Base-by-base conservation (phyloP, 2,329 filamentous ascomycete genomes). In the Sporothrix euskadiensis region DNA sequence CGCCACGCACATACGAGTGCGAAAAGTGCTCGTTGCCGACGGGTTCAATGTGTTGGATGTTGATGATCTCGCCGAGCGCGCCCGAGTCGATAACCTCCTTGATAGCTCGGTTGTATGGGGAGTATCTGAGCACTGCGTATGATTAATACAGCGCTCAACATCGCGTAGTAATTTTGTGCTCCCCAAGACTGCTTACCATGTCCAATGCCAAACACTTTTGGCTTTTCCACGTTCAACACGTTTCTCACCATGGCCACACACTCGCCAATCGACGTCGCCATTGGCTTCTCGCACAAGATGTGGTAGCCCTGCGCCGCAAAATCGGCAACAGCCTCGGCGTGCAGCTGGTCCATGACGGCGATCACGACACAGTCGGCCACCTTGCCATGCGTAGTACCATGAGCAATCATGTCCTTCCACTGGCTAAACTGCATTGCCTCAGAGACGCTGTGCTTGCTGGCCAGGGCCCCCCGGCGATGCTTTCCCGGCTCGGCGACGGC, bases 31-130 rank as follows among this genome's bases (percentile, higher is more conserved):
- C 65, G 41, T 68, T 68, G 26, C 63, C 63, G 44, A 68, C 63
- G 41, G 63, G 63, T 44, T 68, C 63, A 49, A 68, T 68, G 63
- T 68, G 63, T 44, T 68, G 63, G 22, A 68, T 68, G 63, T 68
- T 68, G 63, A 68, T 68, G 22, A 68, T 68, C 12, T 68, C 63
- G 41, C 63, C 61, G 44, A 68, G 63, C 19, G 63, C 22, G 41
- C 63, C 63, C 26, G 63, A 52, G 26, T 68, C 63, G 26, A 68
- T 49, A 22, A 52, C 22, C 3, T 30, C 63, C 41, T 68, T 68
- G 63, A 68, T 30, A 12, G 61, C 44, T 14, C 63, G 63, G 63
- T 68, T 68, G 26, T 68, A 68, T 14, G 63, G 61, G 3, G 63
- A 68, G 22, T 52, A 66, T 7, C 63, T 41, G 5, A 68, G 14